Evolutionary conservation across 2,329 filamentous ascomycete species (phyloP).

Genomic region (Xylaria digitata): DNA sequence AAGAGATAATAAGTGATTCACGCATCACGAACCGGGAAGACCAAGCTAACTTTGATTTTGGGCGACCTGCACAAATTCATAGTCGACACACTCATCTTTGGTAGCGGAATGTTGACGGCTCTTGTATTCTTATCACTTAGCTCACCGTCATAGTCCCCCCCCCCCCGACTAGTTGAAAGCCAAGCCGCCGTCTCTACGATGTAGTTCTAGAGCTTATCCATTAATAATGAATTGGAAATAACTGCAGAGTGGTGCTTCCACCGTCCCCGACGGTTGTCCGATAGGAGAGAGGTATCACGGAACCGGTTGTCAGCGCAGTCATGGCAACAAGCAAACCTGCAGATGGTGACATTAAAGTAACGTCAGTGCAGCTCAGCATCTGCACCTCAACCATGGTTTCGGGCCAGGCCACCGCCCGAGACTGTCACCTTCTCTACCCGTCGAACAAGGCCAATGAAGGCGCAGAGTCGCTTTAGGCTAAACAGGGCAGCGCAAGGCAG

Average conservation of each 20-base stretch:
- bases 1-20: slow-evolving; percentile 7
- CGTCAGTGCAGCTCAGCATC: slow-evolving; percentile 2
- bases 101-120: slow-evolving; percentile 2
- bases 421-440: slow-evolving; percentile 17
- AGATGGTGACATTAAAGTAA: slow-evolving; percentile 31
- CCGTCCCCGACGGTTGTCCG: neutral
- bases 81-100: neutral
- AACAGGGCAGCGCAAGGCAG: slow-evolving; percentile 31
- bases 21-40: neutral
- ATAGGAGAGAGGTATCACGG: slow-evolving; percentile 7
- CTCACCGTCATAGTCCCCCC: neutral
- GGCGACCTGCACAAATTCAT: neutral
- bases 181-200: neutral
- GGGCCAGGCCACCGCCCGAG: slow-evolving; percentile 12
- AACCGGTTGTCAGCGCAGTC: neutral
- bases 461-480: slow-evolving; percentile 37
- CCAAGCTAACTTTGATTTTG: neutral
- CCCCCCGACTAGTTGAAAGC: neutral
- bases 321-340: neutral
- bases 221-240: slow-evolving; percentile 36
- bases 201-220: neutral
- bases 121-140: slow-evolving; percentile 14
- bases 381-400: slow-evolving; percentile 11
- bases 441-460: slow-evolving; percentile 26
- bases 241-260: neutral